Evolutionary conservation across 768 basidiomycete genomes (phyloP).

Genomic region (Leccinum fibrillosum): DNA sequence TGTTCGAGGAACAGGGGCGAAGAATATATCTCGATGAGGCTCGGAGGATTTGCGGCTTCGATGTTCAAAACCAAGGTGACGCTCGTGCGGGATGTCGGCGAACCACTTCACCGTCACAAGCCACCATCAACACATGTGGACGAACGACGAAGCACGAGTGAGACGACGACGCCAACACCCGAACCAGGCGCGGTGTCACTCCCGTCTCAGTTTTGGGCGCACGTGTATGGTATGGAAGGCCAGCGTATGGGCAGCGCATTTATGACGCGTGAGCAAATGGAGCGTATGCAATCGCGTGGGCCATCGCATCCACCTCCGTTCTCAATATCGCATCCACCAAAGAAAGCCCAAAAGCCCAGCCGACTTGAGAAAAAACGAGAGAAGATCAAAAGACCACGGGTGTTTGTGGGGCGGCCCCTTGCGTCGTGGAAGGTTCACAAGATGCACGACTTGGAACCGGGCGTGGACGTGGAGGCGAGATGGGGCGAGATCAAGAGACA

Average conservation of each 20-base stretch:
- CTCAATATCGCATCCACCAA: neutral
- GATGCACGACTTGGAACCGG: constrained; percentile 23
- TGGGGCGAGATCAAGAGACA: neutral
- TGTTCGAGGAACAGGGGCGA: constrained; percentile 48
- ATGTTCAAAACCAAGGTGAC: constrained; percentile 22
- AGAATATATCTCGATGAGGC: constrained; percentile 36
- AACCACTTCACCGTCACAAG: neutral
- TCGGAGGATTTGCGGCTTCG: constrained; percentile 20
- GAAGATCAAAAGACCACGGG: constrained; percentile 7
- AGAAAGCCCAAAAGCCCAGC: neutral
- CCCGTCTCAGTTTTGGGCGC: constrained; percentile 30
- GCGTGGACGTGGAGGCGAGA: neutral
- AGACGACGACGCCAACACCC: constrained; percentile 1
- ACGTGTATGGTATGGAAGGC: constrained; percentile 31
- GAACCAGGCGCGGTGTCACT: neutral
- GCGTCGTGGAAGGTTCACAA: constrained; percentile 22
- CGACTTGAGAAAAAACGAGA: neutral
- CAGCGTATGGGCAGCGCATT: constrained; percentile 28
- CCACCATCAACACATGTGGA: neutral
- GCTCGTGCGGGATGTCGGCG: constrained; percentile 19
- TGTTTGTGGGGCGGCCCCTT: constrained; percentile 26
- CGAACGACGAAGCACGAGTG: neutral
- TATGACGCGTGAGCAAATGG: constrained; percentile 11
- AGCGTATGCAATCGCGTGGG: neutral
- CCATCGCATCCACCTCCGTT: neutral